A percentile compares a stretch with the other conserved stretches of the same genome.
Conservation (phyloP, 768 basidiomycete genomes). For the Termitomyces sp. region DNA sequence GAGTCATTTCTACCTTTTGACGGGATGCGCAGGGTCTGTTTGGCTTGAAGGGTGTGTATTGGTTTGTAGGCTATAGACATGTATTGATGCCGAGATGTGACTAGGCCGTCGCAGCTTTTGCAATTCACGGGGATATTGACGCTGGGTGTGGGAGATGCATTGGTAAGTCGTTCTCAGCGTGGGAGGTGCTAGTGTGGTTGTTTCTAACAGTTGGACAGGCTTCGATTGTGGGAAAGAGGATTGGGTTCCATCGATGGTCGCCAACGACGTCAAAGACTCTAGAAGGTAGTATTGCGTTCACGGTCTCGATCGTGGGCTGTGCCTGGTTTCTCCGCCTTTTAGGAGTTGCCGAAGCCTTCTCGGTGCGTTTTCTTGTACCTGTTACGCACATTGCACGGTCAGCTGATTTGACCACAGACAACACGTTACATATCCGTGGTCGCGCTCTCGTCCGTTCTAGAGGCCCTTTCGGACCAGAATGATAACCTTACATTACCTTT, state of each 20-base stretch:
- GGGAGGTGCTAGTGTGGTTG: not conserved
- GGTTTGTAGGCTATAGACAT: not conserved
- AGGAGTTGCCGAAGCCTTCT: conserved; percentile 71
- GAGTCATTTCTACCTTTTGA: conserved; percentile 95
- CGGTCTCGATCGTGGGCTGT: conserved; percentile 59
- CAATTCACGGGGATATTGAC: conserved; percentile 85
- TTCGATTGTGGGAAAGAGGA: conserved; percentile 84
- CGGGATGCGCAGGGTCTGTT: conserved; percentile 89
- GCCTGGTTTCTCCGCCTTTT: conserved; percentile 69
- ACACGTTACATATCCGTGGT: conserved; percentile 62
- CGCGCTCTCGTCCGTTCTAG: conserved; percentile 67
- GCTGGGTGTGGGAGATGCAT: conserved; percentile 89
- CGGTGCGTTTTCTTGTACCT: conserved; percentile 46
- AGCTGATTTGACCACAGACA: conserved; percentile 39
- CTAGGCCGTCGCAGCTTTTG: conserved; percentile 39
- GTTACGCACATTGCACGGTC: not conserved
- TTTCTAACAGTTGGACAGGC: conserved; percentile 45
- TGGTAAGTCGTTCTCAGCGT: conserved; percentile 48
- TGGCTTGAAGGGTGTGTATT: conserved; percentile 90
- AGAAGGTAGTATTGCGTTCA: conserved; percentile 87
- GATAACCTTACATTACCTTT: conserved; percentile 97
- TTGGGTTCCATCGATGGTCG: conserved; percentile 84
- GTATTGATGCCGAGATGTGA: conserved; percentile 1
- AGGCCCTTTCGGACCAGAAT: conserved; percentile 93
- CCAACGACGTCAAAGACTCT: conserved; percentile 81